Evolutionary conservation across 2,329 filamentous ascomycete species (phyloP).

Genomic region (Scopulariopsis brevicaulis): DNA sequence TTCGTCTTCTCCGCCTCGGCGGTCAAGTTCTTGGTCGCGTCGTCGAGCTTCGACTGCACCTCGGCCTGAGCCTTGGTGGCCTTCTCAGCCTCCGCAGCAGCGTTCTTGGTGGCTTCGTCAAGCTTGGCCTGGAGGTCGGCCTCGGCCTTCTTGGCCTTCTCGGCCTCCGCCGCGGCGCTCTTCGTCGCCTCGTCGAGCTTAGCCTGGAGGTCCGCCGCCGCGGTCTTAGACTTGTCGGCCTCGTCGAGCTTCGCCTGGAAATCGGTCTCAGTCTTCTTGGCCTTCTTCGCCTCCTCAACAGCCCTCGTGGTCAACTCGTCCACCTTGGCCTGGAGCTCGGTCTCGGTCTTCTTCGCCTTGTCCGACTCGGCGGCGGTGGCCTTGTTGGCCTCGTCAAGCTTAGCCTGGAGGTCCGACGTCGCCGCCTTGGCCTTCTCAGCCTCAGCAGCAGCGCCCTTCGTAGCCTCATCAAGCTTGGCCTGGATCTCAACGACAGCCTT

Average conservation of each 20-base stretch:
- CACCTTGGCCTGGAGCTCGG: slow-evolving; percentile 9
- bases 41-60: slow-evolving; percentile 7
- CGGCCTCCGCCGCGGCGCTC: slow-evolving; percentile 4
- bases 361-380: background rate
- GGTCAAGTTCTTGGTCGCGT: slow-evolving; percentile 4
- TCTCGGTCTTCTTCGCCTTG: slow-evolving; percentile 5
- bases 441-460: slow-evolving; percentile 6
- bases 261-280: background rate
- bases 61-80: slow-evolving; percentile 9
- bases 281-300: slow-evolving; percentile 1
- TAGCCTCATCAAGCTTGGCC: slow-evolving; percentile 1
- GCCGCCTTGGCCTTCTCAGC: slow-evolving; percentile 7
- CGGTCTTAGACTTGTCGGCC: background rate
- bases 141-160: slow-evolving; percentile 5
- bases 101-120: slow-evolving; percentile 5
- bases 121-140: background rate
- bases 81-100: background rate
- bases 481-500: background rate
- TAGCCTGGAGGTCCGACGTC: slow-evolving; percentile 9
- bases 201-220: slow-evolving; percentile 6
- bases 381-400: slow-evolving; percentile 4
- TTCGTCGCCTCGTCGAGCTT: slow-evolving; percentile 8
- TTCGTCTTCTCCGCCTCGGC: slow-evolving; percentile 2
- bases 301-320: slow-evolving; percentile 6
- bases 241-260: background rate